These are phyloP conservation scores for Mesotaenium endlicherianum DNA, from an alignment of 139 green algal genomes.

Conservation along the genomic window DNA sequence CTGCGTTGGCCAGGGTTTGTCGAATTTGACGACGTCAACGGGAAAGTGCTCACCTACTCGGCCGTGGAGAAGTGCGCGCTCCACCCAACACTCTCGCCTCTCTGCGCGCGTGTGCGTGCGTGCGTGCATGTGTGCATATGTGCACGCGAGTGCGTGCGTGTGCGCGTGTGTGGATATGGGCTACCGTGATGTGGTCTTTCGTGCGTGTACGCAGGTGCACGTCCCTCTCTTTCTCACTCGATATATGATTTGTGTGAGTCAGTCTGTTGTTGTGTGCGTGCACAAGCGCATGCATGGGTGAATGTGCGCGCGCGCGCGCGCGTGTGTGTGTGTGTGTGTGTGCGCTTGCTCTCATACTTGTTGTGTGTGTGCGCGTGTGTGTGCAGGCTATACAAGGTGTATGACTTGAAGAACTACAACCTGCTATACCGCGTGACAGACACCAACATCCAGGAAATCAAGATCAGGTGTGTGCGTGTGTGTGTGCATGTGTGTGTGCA, in stretches of 20 bases:
- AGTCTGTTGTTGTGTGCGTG: neutral
- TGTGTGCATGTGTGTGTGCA: neutral
- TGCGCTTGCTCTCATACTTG: neutral
- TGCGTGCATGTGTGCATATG: neutral
- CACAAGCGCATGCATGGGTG: neutral
- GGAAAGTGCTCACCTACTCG: conserved; percentile 59
- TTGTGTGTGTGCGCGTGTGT: too few species aligned
- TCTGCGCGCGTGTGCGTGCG: neutral
- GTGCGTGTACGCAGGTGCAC: too few species aligned
- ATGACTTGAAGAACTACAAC: conserved; percentile 59
- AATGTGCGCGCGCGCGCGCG: neutral
- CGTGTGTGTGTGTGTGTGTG: conserved; percentile 5
- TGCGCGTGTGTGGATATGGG: neutral
- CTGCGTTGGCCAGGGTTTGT: conserved; percentile 64
- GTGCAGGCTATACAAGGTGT: conserved; percentile 60
- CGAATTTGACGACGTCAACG: conserved; percentile 66
- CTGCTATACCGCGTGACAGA: conserved; percentile 49
- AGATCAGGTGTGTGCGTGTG: conserved; percentile 49
- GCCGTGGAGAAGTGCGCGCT: conserved; percentile 43
- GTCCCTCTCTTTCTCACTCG: too few species aligned
- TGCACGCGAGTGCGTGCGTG: too few species aligned
- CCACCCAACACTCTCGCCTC: too few species aligned
- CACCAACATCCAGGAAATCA: conserved; percentile 56
- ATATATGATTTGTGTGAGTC: too few species aligned
- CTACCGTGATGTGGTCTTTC: too few species aligned